These are phyloP conservation scores for Drechslerella coelobrocha DNA, from an alignment of 2,329 filamentous ascomycete species.

Conservation along the genomic window DNA sequence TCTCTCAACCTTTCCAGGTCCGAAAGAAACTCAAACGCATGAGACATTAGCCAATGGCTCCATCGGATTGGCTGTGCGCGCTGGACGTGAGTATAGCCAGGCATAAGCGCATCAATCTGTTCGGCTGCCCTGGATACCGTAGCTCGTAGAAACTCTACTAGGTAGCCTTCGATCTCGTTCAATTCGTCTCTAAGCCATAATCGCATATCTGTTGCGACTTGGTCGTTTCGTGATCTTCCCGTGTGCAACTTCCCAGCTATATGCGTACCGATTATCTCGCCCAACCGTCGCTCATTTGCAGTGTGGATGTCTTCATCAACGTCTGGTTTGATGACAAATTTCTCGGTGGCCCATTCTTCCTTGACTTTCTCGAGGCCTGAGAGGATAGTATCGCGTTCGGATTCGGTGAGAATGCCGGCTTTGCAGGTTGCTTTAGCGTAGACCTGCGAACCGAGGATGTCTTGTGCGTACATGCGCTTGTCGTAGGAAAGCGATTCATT, in stretches of 20 bases:
- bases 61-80: constrained; percentile 80
- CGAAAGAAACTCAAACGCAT: constrained; percentile 72
- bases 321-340: constrained; percentile 64
- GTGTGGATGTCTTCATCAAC: constrained; percentile 72
- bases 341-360: constrained; percentile 64
- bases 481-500: constrained; percentile 84
- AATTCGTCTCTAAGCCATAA: constrained; percentile 83
- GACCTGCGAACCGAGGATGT: constrained; percentile 80
- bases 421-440: constrained; percentile 82
- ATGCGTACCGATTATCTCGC: constrained; percentile 85
- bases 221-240: constrained; percentile 84
- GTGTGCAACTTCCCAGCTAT: constrained; percentile 90
- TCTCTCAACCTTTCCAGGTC: constrained; percentile 80
- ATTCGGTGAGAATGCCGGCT: constrained; percentile 72
- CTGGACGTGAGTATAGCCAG: constrained; percentile 87
- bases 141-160: constrained; percentile 74
- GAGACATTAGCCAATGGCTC: constrained; percentile 80
- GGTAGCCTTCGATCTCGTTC: constrained; percentile 70
- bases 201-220: constrained; percentile 88
- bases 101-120: constrained; percentile 81
- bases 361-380: constrained; percentile 68
- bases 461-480: constrained; percentile 76
- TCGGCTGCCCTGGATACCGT: constrained; percentile 72
- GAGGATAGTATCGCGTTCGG: constrained; percentile 78
- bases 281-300: constrained; percentile 73